phyloP scores from a whole-genome alignment of 257 asterid species.

The Fraxinus quadrangulata region DNA sequence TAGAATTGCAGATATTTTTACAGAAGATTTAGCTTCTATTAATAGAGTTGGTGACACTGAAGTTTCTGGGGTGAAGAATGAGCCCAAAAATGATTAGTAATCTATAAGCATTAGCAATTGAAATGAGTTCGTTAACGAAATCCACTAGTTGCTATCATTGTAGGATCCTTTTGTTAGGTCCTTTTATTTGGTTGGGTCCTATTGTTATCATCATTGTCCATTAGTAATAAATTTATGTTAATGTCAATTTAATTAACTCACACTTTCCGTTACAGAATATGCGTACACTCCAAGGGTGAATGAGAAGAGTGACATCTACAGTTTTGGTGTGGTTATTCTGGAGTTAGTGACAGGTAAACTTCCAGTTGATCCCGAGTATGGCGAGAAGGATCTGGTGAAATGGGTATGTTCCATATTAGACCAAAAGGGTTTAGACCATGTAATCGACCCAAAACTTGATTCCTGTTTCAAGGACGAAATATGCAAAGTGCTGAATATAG shows the following conservation, averaged over 20 bases:
- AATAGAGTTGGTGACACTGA: constrained; percentile 11
- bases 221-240: neutral
- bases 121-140: neutral
- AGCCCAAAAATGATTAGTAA: constrained; percentile 9
- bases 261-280: constrained; percentile 56
- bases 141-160: neutral
- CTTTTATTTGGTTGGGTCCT: too few species aligned
- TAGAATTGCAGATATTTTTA: neutral
- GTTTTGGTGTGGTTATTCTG: constrained; percentile 88
- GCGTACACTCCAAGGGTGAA: constrained; percentile 91
- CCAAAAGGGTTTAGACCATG: constrained; percentile 76
- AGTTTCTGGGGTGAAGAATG: constrained; percentile 1
- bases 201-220: neutral
- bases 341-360: constrained; percentile 77
- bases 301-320: constrained; percentile 92
- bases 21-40: constrained; percentile 12
- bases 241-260: neutral
- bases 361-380: constrained; percentile 85
- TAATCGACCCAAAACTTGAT: constrained; percentile 80
- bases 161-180: neutral
- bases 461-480: constrained; percentile 84
- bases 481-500: constrained; percentile 70
- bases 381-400: constrained; percentile 88
- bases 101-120: constrained; percentile 8
- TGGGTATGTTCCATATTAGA: constrained; percentile 89